Base-by-base conservation (phyloP, 805 yeast species). In the Kazachstania africana region DNA sequence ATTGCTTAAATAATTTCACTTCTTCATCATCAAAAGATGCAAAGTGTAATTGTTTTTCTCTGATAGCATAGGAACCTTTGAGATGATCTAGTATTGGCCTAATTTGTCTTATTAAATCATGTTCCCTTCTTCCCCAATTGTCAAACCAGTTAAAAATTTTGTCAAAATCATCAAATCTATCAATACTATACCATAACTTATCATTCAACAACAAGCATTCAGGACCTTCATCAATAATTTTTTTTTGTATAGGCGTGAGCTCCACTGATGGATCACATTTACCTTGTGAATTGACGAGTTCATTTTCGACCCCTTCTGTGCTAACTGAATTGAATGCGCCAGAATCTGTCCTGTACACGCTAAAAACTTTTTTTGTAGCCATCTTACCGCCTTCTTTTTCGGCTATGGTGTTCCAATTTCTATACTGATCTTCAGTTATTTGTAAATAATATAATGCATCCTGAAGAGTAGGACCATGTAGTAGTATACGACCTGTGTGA, bases 401-500 rank as follows among this genome's bases (percentile, higher is more conserved):
- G 5, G 47, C 28, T 12, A 46, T 25, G 12, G 39, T 31, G 10
- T 38, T 36, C 64, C 66, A 60, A 10, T 44, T 40, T 6, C 32
- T 14, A 3, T 53, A 24, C 17, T 53, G 37, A 2, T 52, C 57
- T 9, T 40, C 37, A 4, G 50, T 37, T n/a, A 59, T 27, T 16
- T 52, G 43, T 16, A 68, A 45, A 17, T 53, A 57, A 16, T 47
- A 44, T 13, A 53, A 46, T 4, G 63, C 40, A 24, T 68, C 70
- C 13, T 69, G 75, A 18, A 59, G 63, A 3, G 48, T 65, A 47
- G 97, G 97, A 0, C 98, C 98, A 53, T 85, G 96, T 3, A 91
- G 68, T 91, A 94, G 85, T 12, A 87, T 49, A 34, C 81, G 64
- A 5, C 95, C 95, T 78, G 81, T 78, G 17, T 78, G 63, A 46